A percentile compares a stretch with the other conserved stretches of the same genome.
Evolutionary conservation across 2,329 filamentous ascomycete genomes (phyloP).

Genomic region (Ophiostoma sp.): DNA sequence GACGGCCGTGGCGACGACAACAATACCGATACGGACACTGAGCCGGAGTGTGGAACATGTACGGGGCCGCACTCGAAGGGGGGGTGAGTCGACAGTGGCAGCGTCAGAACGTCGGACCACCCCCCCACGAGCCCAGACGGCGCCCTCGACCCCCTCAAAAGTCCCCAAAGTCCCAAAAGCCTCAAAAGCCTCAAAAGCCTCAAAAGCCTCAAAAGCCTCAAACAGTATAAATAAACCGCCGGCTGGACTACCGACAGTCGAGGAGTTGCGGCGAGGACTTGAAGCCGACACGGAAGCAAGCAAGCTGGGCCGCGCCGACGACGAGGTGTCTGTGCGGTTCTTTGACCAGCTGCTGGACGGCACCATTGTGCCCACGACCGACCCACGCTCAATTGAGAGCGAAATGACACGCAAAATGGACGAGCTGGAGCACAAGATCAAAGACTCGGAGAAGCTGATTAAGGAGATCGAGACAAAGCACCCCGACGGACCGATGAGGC

Average conservation of each 20-base stretch:
- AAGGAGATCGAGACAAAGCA: constrained; percentile 29
- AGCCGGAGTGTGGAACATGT: constrained; percentile 7
- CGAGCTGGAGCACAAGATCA: constrained; percentile 35
- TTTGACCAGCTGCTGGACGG: constrained; percentile 45
- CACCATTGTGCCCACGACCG: constrained; percentile 36
- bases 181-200: neutral
- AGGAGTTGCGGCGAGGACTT: constrained; percentile 7
- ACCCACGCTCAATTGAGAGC: constrained; percentile 39
- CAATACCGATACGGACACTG: constrained; percentile 7
- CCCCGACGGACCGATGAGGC: constrained; percentile 10
- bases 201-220: neutral
- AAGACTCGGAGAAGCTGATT: constrained; percentile 30
- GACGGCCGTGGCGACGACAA: neutral
- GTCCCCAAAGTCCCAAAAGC: too few relatives aligned
- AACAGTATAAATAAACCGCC: neutral
- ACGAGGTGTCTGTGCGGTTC: constrained; percentile 38
- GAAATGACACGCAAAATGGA: constrained; percentile 38
- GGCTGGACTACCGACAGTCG: neutral
- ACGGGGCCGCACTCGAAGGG: constrained; percentile 14
- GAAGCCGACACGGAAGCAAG: neutral
- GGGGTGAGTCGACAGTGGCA: neutral
- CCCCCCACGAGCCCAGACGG: neutral
- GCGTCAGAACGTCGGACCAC: neutral
- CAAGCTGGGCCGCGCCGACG: constrained; percentile 1
- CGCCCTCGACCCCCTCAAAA: neutral